Base-by-base conservation (phyloP, 345 rosid genomes). In the Camelina neglecta region DNA sequence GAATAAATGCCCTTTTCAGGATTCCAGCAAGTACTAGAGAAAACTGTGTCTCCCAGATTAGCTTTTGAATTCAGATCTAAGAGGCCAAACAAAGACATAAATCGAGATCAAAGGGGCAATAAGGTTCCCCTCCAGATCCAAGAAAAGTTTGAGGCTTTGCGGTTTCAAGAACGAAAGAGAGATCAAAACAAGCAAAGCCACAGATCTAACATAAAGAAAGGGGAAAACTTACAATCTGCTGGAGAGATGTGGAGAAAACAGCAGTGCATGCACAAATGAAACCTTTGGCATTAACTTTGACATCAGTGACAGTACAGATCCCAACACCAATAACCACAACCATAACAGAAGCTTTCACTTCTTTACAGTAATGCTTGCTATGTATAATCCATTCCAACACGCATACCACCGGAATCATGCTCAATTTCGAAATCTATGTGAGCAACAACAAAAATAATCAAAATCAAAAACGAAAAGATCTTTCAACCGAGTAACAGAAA, bases 381-480 rank as follows among this genome's bases (percentile, higher is more conserved):
- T 94, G 96, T 51, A 93, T 82, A 73, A 93, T 85, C 98, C 98
- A 91, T 75, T 93, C 98, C 97, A 93, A 75, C 48, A 93, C 83
- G 62, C 98, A 90, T 2, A 93, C 97, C 47, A 93, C 98, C 2
- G 98, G 98, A 81, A 93, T 91, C 98, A 93, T 93, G 71, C 95
- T 91, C 75, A 93, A 83, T 75, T 93, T 93, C 67, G 98, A 93
- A 71, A 93, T 93, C 97, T 93, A 75, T 26, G 41, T 26, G 8
- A 65, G 13, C 15, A 0, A 5, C 29, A 33, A 33, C 36, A 26
- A 1, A 29, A 58, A 24, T 4, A 8, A 39, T 10, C 4, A 39
- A 11, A 36, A 20, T 8, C 6, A 9, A 62, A 67, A 29, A 59
- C 57, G 4, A 26, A 42, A 65, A 3, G n/a, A 67, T 41, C 59